Evolutionary conservation across 2,329 filamentous ascomycete species (phyloP), one percentile per base, ranked within the genome.

Genomic region (Epichloe uncinata): DNA sequence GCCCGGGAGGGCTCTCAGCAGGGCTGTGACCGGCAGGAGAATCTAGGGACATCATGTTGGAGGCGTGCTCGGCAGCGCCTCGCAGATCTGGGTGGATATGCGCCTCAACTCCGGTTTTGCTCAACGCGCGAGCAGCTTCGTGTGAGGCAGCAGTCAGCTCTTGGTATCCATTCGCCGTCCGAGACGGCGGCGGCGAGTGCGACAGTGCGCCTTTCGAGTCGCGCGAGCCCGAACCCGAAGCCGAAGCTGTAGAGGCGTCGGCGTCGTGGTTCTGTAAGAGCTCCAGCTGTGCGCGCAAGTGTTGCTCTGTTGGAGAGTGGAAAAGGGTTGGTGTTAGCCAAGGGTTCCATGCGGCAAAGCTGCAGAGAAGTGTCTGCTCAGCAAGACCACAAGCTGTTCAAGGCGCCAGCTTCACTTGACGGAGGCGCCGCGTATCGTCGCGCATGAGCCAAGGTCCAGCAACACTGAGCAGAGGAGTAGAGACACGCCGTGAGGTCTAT

Each of bases 51-150:
- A 70, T 69, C 67, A 70, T 69, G 42, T 54, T 60, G 45, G 63
- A 54, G 52, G 59, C 57, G 55, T 61, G 60, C 48, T 50, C 50
- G 33, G 53, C 22, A 34, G 54, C 58, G 40, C 61, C 67, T 57
- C 73, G 68, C 42, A 75, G 64, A 49, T 74, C 71, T 18, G 73
- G 73, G 52, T 75, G 72, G 46, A 75, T 74, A 53, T 71, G 69
- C 52, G 69, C 60, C 56, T 75, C 71, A 55, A 62, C 61, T 53
- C 71, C 68, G 53, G 63, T 48, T 54, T 69, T 66, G 53, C 59
- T 49, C 54, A 67, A 51, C 53, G 61, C 58, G 54, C 63, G 65
- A 52, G 60, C 55, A 52, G 59, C 61, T 60, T 66, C 66, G 58
- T 62, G 63, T 11, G 62, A 59, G 51, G 62, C 58, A 50, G 62